Percentiles rank a stretch among this genome's conserved stretches.
Conservation (phyloP, 139 green algal species). For the Yamagishiella unicocca region DNA sequence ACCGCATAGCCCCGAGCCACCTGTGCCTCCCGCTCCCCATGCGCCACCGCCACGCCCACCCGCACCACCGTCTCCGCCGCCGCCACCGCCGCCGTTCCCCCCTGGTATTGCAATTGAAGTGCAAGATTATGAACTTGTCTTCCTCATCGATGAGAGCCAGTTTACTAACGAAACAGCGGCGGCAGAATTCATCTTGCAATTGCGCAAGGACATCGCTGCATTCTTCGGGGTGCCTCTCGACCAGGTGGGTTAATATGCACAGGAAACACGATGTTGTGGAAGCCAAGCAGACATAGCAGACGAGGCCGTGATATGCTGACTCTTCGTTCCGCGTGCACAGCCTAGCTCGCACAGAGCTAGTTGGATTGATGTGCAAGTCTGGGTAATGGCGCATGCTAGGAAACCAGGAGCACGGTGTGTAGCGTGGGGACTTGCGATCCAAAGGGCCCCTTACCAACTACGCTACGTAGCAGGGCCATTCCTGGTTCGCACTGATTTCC, state of each 20-base stretch:
- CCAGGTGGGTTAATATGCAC: not conserved
- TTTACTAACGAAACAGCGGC: not conserved
- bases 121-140: constrained; percentile 4
- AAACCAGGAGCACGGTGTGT: too few relatives aligned
- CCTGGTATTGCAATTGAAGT: not conserved
- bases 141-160: not conserved
- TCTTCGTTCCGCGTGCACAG: too few relatives aligned
- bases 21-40: not conserved
- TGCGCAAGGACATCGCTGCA: not conserved
- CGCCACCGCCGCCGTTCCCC: constrained; percentile 7
- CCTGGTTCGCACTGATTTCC: too few relatives aligned
- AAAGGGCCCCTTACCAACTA: too few relatives aligned
- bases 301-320: too few relatives aligned
- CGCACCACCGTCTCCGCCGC: not conserved
- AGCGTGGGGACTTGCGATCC: too few relatives aligned
- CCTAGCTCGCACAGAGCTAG: too few relatives aligned
- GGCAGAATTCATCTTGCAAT: constrained; percentile 3
- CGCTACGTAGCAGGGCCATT: too few relatives aligned
- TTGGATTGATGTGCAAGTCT: too few relatives aligned
- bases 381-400: too few relatives aligned
- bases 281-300: too few relatives aligned
- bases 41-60: not conserved
- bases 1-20: not conserved
- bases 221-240: constrained; percentile 28
- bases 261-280: too few relatives aligned